Evolutionary conservation across 495 filamentous ascomycete species (phyloP).

Genomic region (Thermochaetoides thermophila): DNA sequence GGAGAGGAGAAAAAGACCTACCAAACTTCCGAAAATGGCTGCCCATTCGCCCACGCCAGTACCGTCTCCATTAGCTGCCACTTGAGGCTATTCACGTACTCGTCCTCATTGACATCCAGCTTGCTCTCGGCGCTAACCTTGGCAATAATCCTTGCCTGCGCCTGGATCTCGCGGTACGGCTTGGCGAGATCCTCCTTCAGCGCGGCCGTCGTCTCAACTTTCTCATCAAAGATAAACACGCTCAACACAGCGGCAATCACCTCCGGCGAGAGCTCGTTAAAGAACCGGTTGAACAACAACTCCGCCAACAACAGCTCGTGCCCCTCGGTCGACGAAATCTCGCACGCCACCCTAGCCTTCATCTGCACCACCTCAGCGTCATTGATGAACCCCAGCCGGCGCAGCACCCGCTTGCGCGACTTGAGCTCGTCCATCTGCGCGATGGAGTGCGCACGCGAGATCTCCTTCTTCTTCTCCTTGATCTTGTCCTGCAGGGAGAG

Average conservation of each 20-base stretch:
- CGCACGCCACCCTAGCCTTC: slow-evolving; percentile 91
- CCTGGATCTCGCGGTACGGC: slow-evolving; percentile 70
- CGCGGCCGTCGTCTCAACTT: slow-evolving; percentile 54
- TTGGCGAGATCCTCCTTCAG: slow-evolving; percentile 74
- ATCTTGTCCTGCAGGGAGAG: slow-evolving; percentile 60
- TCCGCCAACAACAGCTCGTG: slow-evolving; percentile 82
- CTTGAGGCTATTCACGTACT: slow-evolving; percentile 78
- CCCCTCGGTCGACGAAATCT: slow-evolving; percentile 78
- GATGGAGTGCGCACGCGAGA: slow-evolving; percentile 64
- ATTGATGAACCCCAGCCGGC: slow-evolving; percentile 90
- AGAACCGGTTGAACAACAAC: slow-evolving; percentile 91
- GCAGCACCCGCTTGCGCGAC: slow-evolving; percentile 86
- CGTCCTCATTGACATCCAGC: slow-evolving; percentile 75
- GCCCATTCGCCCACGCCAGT: slow-evolving; percentile 83
- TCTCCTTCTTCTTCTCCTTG: slow-evolving; percentile 75
- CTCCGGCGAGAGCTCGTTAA: slow-evolving; percentile 86
- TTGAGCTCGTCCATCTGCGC: slow-evolving; percentile 93
- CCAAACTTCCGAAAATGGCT: slow-evolving; percentile 90
- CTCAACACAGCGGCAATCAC: slow-evolving; percentile 71
- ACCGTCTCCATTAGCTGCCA: slow-evolving; percentile 94
- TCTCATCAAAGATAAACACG: slow-evolving; percentile 95
- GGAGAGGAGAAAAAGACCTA: slow-evolving; percentile 30
- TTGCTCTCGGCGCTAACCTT: slow-evolving; percentile 92
- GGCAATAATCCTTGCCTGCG: slow-evolving; percentile 70
- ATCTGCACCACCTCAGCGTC: slow-evolving; percentile 86